Evolutionary conservation across 768 basidiomycete species (phyloP), one percentile per base, ranked within the genome.

Genomic region (Leccinum uliginosum): DNA sequence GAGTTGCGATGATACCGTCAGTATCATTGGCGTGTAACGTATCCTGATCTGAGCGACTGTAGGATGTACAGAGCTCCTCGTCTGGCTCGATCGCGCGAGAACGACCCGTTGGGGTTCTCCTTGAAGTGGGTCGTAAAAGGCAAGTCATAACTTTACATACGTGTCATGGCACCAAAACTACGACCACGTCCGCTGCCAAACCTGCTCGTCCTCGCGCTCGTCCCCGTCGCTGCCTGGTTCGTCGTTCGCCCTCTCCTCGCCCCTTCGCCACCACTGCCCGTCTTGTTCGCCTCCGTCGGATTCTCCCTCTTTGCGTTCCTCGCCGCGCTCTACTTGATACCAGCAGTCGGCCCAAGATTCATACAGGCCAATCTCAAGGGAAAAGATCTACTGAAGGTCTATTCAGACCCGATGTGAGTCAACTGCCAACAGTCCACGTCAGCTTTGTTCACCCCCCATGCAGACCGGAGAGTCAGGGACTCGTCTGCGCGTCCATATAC

Each of bases 381-480:
- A 21, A 80, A 79, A 59, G 97, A 99, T 71, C 74, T 97, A 58
- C 78, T 97, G 50, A 98, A 99, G 71, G 82, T 79, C 11, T 89
- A 91, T 65, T 75, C 78, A 35, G 83, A 82, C 49, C 83, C 85
- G 1, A 86, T 91, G 87, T 90, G 58, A 62, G 86, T 73, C 29
- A 0, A 34, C 11, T 17, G 2, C 3, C 14, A n/a, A 1, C 14
- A 24, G 11, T 24, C 17, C 40, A 21, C 14, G 29, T 23, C 19
- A 23, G 38, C 52, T 26, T 35, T 24, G 24, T 34, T 54, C n/a
- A 15, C 50, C 7, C 47, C n/a, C n/a, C n/a, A n/a, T 35, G 32
- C 46, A 98, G 95, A 70, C 95, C 97, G 44, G 97, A 99, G 76
- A 93, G 92, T 62, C 83, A 89, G 65, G 96, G 96, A 12, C 84